Conservation (phyloP, 2,329 filamentous ascomycete species). For the Venturia oleaginea region DNA sequence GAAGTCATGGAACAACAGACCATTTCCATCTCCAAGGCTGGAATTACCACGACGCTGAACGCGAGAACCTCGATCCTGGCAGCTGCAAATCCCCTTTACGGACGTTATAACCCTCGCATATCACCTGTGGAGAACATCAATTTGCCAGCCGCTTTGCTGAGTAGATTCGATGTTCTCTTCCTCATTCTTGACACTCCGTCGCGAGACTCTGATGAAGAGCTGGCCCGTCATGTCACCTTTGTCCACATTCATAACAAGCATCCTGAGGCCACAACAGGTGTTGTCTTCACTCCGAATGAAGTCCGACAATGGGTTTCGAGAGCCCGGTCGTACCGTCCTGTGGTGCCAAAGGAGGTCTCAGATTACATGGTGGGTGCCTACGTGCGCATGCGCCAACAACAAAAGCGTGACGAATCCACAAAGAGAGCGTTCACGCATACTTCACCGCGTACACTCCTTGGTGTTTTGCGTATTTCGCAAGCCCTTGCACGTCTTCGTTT, state of each 20-base stretch:
- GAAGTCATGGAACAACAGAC: slow-evolving; percentile 87
- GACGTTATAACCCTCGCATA: slow-evolving; percentile 93
- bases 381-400: slow-evolving; percentile 84
- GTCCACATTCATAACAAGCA: slow-evolving; percentile 97
- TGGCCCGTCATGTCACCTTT: slow-evolving; percentile 89
- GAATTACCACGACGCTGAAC: slow-evolving; percentile 94
- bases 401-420: slow-evolving; percentile 81
- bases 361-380: slow-evolving; percentile 98
- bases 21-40: slow-evolving; percentile 80
- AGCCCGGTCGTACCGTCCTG: slow-evolving; percentile 79
- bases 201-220: slow-evolving; percentile 81
- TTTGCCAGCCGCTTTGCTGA: slow-evolving; percentile 89
- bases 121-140: slow-evolving; percentile 99
- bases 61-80: slow-evolving; percentile 92
- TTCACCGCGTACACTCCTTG: slow-evolving; percentile 85
- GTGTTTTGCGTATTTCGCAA: slow-evolving; percentile 85
- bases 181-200: slow-evolving; percentile 90
- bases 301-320: slow-evolving; percentile 94
- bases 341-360: slow-evolving; percentile 73
- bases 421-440: slow-evolving; percentile 93
- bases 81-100: slow-evolving; percentile 93
- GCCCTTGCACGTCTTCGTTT: slow-evolving; percentile 89
- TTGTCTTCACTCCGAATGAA: slow-evolving; percentile 80
- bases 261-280: slow-evolving; percentile 33
- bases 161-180: slow-evolving; percentile 95